phyloP scores from a whole-genome alignment of 2,329 filamentous ascomycete species.

The Penicillium sp. region DNA sequence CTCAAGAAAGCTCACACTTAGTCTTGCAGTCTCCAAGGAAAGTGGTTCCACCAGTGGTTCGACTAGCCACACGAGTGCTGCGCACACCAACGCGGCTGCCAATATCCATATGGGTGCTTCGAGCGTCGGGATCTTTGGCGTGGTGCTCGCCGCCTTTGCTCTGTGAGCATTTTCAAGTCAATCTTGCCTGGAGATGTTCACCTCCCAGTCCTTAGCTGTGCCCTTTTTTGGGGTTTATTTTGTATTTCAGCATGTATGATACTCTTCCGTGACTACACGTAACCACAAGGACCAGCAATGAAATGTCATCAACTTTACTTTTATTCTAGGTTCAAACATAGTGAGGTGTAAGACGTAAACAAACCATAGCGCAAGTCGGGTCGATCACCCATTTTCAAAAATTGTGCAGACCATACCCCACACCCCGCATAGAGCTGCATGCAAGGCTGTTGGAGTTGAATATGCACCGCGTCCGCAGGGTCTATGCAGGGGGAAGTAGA shows the following conservation, averaged over 20 bases:
- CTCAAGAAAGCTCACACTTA: not conserved
- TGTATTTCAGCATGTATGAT: not conserved
- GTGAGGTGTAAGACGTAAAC: not conserved
- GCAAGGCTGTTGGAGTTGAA: not conserved
- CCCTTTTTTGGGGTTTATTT: not conserved
- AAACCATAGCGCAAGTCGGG: not conserved
- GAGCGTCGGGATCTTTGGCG: constrained; percentile 35
- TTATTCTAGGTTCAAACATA: not conserved
- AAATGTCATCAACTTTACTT: not conserved
- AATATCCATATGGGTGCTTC: constrained; percentile 34
- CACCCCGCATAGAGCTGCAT: not conserved
- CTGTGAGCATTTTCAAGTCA: constrained; percentile 26
- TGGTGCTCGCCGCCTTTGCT: constrained; percentile 38
- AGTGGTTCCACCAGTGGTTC: constrained; percentile 10
- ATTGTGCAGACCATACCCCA: not conserved
- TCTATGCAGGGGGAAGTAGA: not conserved
- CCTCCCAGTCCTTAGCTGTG: not conserved
- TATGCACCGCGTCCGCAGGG: not conserved
- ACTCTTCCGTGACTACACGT: not conserved
- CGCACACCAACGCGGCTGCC: constrained; percentile 32
- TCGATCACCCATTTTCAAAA: not conserved
- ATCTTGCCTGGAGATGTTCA: not conserved
- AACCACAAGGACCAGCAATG: not conserved
- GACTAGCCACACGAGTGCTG: constrained; percentile 15
- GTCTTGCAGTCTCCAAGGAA: constrained; percentile 12